phyloP scores from a whole-genome alignment of 1,139 yeast genomes.

The Pichia sp. region DNA sequence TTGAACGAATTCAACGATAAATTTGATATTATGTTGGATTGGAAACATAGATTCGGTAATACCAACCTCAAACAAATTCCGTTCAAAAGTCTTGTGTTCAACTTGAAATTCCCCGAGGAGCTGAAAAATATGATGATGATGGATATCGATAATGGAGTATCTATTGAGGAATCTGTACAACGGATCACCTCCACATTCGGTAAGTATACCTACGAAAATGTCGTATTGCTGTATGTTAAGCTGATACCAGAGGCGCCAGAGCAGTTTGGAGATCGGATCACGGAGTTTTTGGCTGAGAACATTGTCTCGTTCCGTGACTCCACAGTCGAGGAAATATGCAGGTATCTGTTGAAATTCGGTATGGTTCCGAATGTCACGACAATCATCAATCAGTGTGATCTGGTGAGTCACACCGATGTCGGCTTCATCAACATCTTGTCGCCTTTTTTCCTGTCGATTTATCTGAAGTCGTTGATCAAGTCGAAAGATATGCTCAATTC shows the following conservation, averaged over 20 bases:
- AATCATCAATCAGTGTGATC: conserved; percentile 6
- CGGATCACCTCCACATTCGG: background rate
- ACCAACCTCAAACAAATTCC: too few relatives aligned
- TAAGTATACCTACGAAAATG: conserved; percentile 8
- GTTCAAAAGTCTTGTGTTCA: too few relatives aligned
- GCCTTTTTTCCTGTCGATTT: conserved; percentile 5
- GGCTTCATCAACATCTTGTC: conserved; percentile 5
- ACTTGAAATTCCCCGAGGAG: background rate
- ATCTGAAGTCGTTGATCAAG: conserved; percentile 10
- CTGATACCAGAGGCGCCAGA: conserved; percentile 3
- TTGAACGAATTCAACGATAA: conserved; percentile 1
- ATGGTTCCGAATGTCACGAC: background rate
- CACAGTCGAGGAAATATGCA: conserved; percentile 3
- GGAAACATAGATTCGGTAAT: conserved; percentile 1
- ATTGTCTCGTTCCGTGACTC: conserved; percentile 12
- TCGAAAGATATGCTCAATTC: conserved; percentile 15
- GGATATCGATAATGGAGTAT: background rate
- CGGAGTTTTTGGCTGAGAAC: conserved; percentile 2
- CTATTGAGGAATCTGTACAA: background rate
- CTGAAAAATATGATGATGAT: background rate
- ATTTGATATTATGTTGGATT: conserved; percentile 1
- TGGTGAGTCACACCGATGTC: background rate
- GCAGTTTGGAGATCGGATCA: background rate
- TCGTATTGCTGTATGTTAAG: conserved; percentile 4
- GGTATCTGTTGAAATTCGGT: background rate